Evolutionary conservation across 2,329 filamentous ascomycete species (phyloP).

Genomic region (Chaetomiaceae sp.): DNA sequence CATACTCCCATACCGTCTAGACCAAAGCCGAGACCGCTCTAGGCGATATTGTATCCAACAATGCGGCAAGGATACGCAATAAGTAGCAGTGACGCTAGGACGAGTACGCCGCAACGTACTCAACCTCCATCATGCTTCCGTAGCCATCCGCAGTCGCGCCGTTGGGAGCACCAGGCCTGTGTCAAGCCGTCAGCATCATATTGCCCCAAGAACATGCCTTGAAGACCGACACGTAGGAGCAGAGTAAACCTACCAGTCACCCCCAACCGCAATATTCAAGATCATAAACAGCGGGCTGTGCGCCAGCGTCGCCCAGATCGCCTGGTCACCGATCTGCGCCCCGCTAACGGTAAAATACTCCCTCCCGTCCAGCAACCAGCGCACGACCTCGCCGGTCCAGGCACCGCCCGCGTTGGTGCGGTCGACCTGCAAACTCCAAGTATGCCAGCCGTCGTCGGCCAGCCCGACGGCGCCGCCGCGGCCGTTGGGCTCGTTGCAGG

Average conservation of each 20-base stretch:
- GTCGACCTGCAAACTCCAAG: slow-evolving; percentile 46
- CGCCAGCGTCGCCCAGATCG: slow-evolving; percentile 44
- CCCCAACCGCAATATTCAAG: slow-evolving; percentile 51
- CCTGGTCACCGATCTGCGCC: slow-evolving; percentile 37
- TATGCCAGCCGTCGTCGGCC: slow-evolving; percentile 39
- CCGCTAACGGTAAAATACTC: slow-evolving; percentile 41
- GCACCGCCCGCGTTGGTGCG: slow-evolving; percentile 33
- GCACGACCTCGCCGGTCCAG: slow-evolving; percentile 44
- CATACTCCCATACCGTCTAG: no score
- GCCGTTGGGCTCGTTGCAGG: slow-evolving; percentile 47
- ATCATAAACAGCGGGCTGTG: slow-evolving; percentile 47
- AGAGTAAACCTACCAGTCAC: slow-evolving; percentile 40
- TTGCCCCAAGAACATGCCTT: not conserved
- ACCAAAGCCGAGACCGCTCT: no score
- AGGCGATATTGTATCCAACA: no score
- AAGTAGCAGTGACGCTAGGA: slow-evolving; percentile 4
- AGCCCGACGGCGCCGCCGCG: slow-evolving; percentile 32
- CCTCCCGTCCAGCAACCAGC: slow-evolving; percentile 43
- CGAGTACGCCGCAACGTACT: slow-evolving; percentile 39
- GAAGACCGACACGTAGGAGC: not conserved
- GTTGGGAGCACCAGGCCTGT: slow-evolving; percentile 45
- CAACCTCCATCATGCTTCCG: slow-evolving; percentile 46
- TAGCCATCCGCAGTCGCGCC: slow-evolving; percentile 38
- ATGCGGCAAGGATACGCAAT: not conserved
- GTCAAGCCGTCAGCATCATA: slow-evolving; percentile 9